A percentile compares a stretch with the other conserved stretches of the same genome.
Evolutionary conservation across 116 monocot genomes (phyloP).

Genomic region (Phalaenopsis hybrid): DNA sequence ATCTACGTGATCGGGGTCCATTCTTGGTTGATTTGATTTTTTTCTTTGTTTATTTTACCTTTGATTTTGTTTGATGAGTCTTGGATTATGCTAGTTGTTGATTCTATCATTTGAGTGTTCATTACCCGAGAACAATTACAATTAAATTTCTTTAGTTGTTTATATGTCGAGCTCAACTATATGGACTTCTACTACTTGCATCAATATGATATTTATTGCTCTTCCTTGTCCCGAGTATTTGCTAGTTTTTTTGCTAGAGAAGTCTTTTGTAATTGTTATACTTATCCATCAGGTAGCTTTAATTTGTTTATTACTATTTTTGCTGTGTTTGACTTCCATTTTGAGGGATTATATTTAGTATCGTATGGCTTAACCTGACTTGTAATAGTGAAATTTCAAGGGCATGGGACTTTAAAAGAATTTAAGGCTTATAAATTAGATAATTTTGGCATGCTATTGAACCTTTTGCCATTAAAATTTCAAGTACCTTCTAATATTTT

Average conservation of each 20-base stretch:
- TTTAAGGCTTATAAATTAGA: background rate
- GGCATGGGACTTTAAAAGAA: background rate
- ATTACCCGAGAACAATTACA: background rate
- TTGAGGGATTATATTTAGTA: background rate
- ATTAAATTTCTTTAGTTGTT: background rate
- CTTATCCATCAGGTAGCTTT: background rate
- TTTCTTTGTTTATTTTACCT: no score
- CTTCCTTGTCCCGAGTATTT: background rate
- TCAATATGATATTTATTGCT: background rate
- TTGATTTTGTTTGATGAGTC: no score
- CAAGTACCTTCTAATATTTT: background rate
- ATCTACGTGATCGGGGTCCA: no score
- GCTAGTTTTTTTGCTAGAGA: background rate
- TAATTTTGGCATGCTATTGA: background rate
- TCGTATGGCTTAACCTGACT: background rate
- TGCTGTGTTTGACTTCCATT: background rate
- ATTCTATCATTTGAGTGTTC: no score
- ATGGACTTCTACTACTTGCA: background rate
- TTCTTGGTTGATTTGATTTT: no score
- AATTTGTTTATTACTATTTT: background rate
- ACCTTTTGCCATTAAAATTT: background rate
- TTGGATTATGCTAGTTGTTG: no score
- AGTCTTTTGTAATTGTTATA: background rate
- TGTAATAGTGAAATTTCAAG: background rate
- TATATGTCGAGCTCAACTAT: background rate